Evolutionary conservation across 345 rosid species (phyloP).

Genomic region (Eucalyptus viminalis): DNA sequence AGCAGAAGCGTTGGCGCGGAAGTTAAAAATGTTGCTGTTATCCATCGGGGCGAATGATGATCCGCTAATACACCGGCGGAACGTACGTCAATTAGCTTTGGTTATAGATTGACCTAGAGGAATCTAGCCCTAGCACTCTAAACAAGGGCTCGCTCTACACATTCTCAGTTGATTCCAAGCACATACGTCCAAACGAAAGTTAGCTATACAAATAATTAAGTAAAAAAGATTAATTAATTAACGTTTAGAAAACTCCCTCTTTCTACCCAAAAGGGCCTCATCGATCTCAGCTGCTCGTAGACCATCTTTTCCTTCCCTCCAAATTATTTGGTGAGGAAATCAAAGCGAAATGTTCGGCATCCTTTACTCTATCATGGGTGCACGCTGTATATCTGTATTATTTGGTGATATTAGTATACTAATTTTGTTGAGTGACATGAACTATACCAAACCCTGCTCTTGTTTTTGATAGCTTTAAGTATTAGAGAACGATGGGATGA

Average conservation of each 20-base stretch:
- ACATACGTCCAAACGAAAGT: not conserved
- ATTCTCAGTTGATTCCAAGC: not conserved
- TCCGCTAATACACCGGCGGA: not conserved
- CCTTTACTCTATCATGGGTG: not conserved
- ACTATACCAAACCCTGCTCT: not conserved
- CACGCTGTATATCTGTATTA: not conserved
- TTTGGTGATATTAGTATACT: not conserved
- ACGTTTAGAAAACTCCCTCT: not conserved
- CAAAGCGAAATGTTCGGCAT: not conserved
- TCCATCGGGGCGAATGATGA: not conserved
- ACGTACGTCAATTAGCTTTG: not conserved
- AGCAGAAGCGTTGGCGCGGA: not conserved
- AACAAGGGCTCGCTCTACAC: not conserved
- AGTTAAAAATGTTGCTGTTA: not conserved
- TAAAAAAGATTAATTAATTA: too few relatives aligned
- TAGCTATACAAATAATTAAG: not conserved
- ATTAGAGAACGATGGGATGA: not conserved
- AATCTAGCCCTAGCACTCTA: not conserved
- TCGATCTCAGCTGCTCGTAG: not conserved
- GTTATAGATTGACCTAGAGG: not conserved
- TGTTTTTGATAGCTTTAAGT: not conserved
- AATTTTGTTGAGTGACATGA: not conserved
- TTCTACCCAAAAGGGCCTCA: not conserved
- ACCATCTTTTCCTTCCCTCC: not conserved
- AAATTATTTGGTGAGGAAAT: not conserved